Percentiles rank a stretch among this genome's conserved stretches.
These are phyloP conservation scores for Apiospora pterosperma DNA, from an alignment of 2,329 filamentous ascomycete genomes.

Conservation along the genomic window DNA sequence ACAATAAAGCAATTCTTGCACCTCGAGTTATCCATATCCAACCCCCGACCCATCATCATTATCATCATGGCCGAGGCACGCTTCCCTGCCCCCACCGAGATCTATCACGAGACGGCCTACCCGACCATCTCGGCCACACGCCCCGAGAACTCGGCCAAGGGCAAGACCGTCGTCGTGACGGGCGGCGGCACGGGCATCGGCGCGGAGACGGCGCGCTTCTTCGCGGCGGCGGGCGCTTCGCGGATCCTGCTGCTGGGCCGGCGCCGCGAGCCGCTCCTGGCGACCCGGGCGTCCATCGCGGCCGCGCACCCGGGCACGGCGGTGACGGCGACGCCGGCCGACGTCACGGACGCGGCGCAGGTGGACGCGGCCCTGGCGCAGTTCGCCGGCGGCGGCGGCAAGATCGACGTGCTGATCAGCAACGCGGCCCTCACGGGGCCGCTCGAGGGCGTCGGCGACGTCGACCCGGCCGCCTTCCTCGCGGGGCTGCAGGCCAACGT, in stretches of 20 bases:
- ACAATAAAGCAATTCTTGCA: neutral
- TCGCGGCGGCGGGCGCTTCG: constrained; percentile 40
- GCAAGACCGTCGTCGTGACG: constrained; percentile 38
- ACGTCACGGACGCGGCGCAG: constrained; percentile 27
- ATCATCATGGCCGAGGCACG: neutral
- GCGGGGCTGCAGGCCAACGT: constrained; percentile 30
- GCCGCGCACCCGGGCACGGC: constrained; percentile 30
- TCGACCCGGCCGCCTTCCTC: constrained; percentile 29
- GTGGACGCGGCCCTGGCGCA: constrained; percentile 30
- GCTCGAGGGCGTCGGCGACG: constrained; percentile 21
- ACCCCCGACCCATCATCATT: neutral
- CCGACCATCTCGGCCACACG: constrained; percentile 34
- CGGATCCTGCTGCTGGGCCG: constrained; percentile 42
- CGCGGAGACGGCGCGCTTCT: constrained; percentile 35
- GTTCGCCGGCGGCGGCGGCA: constrained; percentile 20
- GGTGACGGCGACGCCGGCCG: constrained; percentile 26
- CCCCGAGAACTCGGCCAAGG: constrained; percentile 34
- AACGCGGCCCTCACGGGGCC: constrained; percentile 31
- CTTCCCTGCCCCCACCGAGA: constrained; percentile 31
- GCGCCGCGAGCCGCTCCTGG: constrained; percentile 26
- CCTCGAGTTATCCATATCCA: neutral
- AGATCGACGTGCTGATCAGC: constrained; percentile 37
- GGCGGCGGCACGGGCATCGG: constrained; percentile 44
- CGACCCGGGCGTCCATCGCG: constrained; percentile 33
- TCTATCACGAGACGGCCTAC: constrained; percentile 31